Evolutionary conservation across 2,329 filamentous ascomycete genomes (phyloP).

Genomic region (Xylariaceae sp.): DNA sequence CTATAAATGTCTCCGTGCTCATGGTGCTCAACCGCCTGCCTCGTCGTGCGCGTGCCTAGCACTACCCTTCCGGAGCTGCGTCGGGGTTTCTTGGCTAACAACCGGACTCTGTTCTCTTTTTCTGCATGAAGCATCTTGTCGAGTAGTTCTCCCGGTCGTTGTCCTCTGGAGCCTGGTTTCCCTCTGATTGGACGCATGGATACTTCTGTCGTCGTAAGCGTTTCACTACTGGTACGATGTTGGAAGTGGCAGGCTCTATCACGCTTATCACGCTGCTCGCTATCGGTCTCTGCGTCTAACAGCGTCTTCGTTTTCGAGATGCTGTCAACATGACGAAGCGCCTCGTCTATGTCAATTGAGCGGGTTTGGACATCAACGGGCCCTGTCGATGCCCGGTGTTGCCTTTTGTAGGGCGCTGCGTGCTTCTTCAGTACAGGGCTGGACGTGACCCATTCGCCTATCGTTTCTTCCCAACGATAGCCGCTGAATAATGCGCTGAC

Average conservation of each 20-base stretch:
- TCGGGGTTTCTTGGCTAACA: slow-evolving; percentile 13
- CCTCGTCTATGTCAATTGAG: slow-evolving; percentile 6
- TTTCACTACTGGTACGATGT: slow-evolving; percentile 13
- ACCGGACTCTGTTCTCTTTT: slow-evolving; percentile 15
- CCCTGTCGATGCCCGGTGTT: slow-evolving; percentile 16
- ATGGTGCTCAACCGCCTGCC: not conserved
- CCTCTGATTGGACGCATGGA: not conserved
- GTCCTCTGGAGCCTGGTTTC: not conserved
- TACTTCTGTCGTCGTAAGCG: slow-evolving; percentile 2
- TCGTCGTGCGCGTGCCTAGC: slow-evolving; percentile 9
- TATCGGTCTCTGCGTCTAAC: slow-evolving; percentile 13
- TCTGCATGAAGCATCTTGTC: slow-evolving; percentile 6
- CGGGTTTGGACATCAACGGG: not conserved
- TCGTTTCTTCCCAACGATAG: slow-evolving; percentile 53
- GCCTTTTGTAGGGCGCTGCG: slow-evolving; percentile 15
- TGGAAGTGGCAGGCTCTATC: not conserved
- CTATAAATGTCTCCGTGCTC: slow-evolving; percentile 6
- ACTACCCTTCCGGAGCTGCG: slow-evolving; percentile 15
- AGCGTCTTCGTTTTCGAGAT: slow-evolving; percentile 16
- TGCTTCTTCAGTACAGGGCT: slow-evolving; percentile 36
- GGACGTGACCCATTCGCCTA: slow-evolving; percentile 52
- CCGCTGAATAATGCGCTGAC: slow-evolving; percentile 23
- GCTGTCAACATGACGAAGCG: slow-evolving; percentile 12
- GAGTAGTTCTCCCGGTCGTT: not conserved
- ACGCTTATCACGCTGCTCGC: not conserved